phyloP scores from a whole-genome alignment of 2,329 filamentous ascomycete species.

The Venturia carpophila region DNA sequence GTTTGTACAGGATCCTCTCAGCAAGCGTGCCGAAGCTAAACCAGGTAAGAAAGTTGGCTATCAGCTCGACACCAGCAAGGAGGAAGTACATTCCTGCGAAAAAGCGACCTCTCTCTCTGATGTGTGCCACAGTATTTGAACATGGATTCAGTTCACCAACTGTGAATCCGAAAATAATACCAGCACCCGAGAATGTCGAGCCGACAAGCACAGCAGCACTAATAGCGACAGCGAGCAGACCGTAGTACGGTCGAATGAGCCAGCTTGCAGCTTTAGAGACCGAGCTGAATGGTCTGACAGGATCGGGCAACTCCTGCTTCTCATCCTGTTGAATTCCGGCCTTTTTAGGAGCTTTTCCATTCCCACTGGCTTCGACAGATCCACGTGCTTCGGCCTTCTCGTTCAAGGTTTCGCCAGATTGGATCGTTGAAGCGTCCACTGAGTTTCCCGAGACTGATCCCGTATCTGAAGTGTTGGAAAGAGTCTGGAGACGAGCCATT shows the following conservation, averaged over 20 bases:
- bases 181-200: slow-evolving; percentile 49
- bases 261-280: background rate
- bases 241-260: slow-evolving; percentile 8
- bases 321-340: background rate
- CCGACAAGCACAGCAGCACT: slow-evolving; percentile 43
- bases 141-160: slow-evolving; percentile 52
- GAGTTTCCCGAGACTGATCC: slow-evolving; percentile 12
- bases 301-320: background rate
- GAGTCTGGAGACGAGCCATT: slow-evolving; percentile 42
- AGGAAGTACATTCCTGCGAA: slow-evolving; percentile 47
- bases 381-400: background rate
- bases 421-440: background rate
- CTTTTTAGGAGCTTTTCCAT: background rate
- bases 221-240: slow-evolving; percentile 10
- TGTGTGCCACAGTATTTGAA: slow-evolving; percentile 27
- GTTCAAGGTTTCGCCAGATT: background rate
- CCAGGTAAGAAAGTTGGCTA: slow-evolving; percentile 35
- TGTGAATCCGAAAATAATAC: slow-evolving; percentile 54
- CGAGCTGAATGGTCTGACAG: slow-evolving; percentile 8
- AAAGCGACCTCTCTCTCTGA: slow-evolving; percentile 25
- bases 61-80: slow-evolving; percentile 43
- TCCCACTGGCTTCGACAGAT: background rate
- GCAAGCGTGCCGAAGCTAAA: slow-evolving; percentile 12
- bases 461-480: slow-evolving; percentile 14
- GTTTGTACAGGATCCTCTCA: slow-evolving; percentile 9